phyloP scores from a whole-genome alignment of 176 grass and related monocot genomes.

The Coix lacrymajobi region DNA sequence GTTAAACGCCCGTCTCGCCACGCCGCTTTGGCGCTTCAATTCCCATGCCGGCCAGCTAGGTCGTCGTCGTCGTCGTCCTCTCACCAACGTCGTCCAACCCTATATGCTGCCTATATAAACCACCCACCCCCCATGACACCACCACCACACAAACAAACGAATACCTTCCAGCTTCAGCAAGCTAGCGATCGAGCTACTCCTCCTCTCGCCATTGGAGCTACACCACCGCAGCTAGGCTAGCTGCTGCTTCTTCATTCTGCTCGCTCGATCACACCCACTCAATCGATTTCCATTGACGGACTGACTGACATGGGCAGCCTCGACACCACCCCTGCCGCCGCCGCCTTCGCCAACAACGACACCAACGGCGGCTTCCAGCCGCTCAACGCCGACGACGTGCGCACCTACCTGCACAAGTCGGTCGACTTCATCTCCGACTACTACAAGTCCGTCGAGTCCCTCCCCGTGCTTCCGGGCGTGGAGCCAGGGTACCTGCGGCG shows the following conservation, averaged over 20 bases:
- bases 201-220: neutral
- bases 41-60: neutral
- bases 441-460: conserved; percentile 42
- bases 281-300: neutral
- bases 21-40: too few relatives aligned
- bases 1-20: conserved; percentile 51
- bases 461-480: conserved; percentile 9
- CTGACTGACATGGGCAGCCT: conserved; percentile 28
- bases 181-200: neutral
- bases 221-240: neutral
- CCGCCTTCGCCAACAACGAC: neutral
- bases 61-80: neutral
- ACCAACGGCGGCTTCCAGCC: conserved; percentile 1
- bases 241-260: neutral
- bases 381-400: conserved; percentile 35
- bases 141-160: neutral
- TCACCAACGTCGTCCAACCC: neutral
- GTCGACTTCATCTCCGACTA: conserved; percentile 56
- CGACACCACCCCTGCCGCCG: neutral
- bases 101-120: neutral
- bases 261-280: neutral
- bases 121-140: neutral
- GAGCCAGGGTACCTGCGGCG: conserved; percentile 13
- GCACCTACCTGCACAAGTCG: conserved; percentile 31
- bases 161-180: neutral